These are phyloP conservation scores for Triglochin maritima DNA, from an alignment of 106 monocot genomes.

Conservation along the genomic window DNA sequence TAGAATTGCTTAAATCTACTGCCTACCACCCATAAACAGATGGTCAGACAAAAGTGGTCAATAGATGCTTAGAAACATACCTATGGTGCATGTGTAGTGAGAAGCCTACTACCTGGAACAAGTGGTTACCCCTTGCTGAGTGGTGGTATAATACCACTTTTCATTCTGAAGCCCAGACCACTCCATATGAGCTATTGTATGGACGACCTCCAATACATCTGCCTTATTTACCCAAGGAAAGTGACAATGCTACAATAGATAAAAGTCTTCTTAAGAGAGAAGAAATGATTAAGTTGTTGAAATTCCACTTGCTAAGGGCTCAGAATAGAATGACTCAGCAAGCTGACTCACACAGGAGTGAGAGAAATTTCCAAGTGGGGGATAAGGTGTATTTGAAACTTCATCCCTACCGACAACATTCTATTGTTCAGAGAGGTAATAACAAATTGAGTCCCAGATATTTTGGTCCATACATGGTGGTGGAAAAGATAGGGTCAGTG, in stretches of 20 bases:
- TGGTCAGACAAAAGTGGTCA: slow-evolving; percentile 17
- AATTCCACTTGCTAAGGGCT: background rate
- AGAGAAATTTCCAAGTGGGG: background rate
- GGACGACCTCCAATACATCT: slow-evolving; percentile 3
- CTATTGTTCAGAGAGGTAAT: background rate
- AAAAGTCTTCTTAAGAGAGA: background rate
- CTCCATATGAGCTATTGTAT: slow-evolving; percentile 12
- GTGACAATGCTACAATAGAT: background rate
- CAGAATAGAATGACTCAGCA: background rate
- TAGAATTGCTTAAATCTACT: background rate
- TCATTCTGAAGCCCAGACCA: background rate
- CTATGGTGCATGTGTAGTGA: slow-evolving; percentile 4
- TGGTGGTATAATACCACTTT: slow-evolving; percentile 10
- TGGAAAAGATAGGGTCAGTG: background rate
- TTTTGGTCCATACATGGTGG: slow-evolving; percentile 3
- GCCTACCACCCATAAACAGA: slow-evolving; percentile 22
- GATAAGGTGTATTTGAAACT: slow-evolving; percentile 2
- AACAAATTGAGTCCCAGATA: background rate
- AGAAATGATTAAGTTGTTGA: background rate
- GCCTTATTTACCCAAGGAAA: background rate
- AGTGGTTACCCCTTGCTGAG: slow-evolving; percentile 4
- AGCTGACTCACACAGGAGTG: slow-evolving; percentile 1
- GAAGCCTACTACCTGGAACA: slow-evolving; percentile 3
- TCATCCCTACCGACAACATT: background rate
- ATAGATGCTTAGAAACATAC: slow-evolving; percentile 14